Evolutionary conservation across 1,139 yeast genomes (phyloP).

Genomic region (Sugiyamaella paludigena): DNA sequence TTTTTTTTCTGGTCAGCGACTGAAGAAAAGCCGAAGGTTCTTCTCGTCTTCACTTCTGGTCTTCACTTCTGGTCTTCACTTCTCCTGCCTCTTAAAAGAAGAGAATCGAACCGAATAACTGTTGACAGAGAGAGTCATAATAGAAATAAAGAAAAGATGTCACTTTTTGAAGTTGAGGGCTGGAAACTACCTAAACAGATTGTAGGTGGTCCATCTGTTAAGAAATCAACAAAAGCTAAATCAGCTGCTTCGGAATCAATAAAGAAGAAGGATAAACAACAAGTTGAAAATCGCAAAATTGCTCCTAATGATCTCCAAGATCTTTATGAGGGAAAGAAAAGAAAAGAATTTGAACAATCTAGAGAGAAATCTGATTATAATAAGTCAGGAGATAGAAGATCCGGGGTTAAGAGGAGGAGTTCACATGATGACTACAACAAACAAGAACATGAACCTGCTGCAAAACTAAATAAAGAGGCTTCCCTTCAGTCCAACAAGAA

Average conservation of each 20-base stretch:
- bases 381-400: constrained; percentile 11
- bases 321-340: constrained; percentile 15
- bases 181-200: constrained; percentile 68
- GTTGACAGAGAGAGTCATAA: too few species aligned
- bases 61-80: too few species aligned
- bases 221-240: constrained; percentile 24
- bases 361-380: too few species aligned
- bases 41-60: too few species aligned
- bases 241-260: constrained; percentile 11
- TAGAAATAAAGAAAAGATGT: constrained; percentile 55
- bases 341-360: too few species aligned
- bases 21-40: too few species aligned
- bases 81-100: too few species aligned
- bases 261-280: constrained; percentile 14
- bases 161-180: constrained; percentile 75
- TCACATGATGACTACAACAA: constrained; percentile 15
- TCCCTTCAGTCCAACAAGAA: not conserved
- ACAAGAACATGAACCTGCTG: constrained; percentile 1
- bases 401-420: constrained; percentile 15
- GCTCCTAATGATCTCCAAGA: constrained; percentile 16
- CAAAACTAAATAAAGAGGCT: not conserved
- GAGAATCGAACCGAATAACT: too few species aligned
- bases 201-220: constrained; percentile 43
- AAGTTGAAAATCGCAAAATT: constrained; percentile 16
- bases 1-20: too few species aligned